These are phyloP conservation scores for Debaryomyces udenii DNA, from an alignment of 1,139 yeast species.

Conservation along the genomic window DNA sequence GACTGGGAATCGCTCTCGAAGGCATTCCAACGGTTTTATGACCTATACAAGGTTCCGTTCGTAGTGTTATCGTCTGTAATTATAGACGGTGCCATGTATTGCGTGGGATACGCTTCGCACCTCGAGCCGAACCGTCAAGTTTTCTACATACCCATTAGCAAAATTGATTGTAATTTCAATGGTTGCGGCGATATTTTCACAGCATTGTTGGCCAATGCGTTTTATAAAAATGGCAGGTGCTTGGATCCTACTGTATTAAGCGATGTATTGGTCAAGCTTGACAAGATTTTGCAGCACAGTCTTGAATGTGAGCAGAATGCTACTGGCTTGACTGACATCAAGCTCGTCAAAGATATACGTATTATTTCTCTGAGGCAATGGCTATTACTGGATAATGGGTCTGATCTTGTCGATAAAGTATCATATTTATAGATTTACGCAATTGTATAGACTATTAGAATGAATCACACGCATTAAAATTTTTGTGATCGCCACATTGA, in stretches of 20 bases:
- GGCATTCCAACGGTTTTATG: conserved; percentile 27
- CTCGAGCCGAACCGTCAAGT: conserved; percentile 12
- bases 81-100: conserved; percentile 32
- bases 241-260: conserved; percentile 32
- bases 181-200: conserved; percentile 53
- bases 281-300: conserved; percentile 33
- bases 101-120: conserved; percentile 33
- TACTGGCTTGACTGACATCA: conserved; percentile 17
- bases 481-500: conserved; percentile 9
- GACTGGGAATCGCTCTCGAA: conserved; percentile 25
- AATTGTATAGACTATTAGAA: background rate
- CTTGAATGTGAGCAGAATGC: conserved; percentile 25
- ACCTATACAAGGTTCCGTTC: conserved; percentile 27
- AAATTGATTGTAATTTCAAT: conserved; percentile 41
- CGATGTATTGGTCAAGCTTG: conserved; percentile 31
- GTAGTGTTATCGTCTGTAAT: conserved; percentile 41
- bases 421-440: conserved; percentile 12
- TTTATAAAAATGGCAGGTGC: conserved; percentile 22
- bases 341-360: conserved; percentile 35
- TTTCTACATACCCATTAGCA: conserved; percentile 34
- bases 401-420: conserved; percentile 13
- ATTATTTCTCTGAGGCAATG: conserved; percentile 30
- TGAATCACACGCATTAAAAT: conserved; percentile 6
- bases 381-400: conserved; percentile 16
- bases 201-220: conserved; percentile 41